Base-by-base conservation (phyloP, 768 basidiomycete genomes). In the Podaxis carcinomalis region DNA sequence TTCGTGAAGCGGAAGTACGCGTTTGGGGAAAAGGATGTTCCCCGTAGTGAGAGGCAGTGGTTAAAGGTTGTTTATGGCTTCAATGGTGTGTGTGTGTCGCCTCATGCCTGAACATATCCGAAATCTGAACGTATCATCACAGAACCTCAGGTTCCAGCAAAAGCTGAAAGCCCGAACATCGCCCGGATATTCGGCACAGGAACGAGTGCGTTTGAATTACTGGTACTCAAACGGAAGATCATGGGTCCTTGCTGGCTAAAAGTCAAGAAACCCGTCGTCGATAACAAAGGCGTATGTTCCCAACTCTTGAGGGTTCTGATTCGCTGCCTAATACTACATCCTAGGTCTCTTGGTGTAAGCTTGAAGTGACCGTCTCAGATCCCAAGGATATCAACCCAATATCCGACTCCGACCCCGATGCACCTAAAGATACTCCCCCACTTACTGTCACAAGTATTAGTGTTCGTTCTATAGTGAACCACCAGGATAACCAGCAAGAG, bases 181-280 rank as follows among this genome's bases (percentile, higher is more conserved):
- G 80, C 86, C 36, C 85, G 84, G 59, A 87, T 98, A 10, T 90
- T 98, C 66, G 97, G 97, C 11, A 90, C 95, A 2, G 95, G 87
- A 65, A 96, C 95, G 4, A 92, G 78, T 56, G 90, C 96, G 0
- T 99, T 99, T 66, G 97, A 98, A 71, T 77, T 93, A 9, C 83
- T 99, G 19, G 95, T 95, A 1, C 67, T 98, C 50, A 98, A 98
- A 73, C 86, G 95, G 35, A 97, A 95, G 75, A 97, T 98, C 60
- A 98, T 98, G 95, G 97, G 97, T 0, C 95, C 97, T 0, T 98
- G 97, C 70, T 99, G 97, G 97, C 77, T 99, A 49, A 82, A 88
- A 59, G 83, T 99, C 63, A 89, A 89, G 74, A 82, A 88, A 50
- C 88, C 90, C 1, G 74, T 80, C 23, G 75, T 95, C 16, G 91